Evolutionary conservation across 257 asterid species (phyloP), one percentile per base, ranked within the genome.

Genomic region (Osmanthus fragrans): DNA sequence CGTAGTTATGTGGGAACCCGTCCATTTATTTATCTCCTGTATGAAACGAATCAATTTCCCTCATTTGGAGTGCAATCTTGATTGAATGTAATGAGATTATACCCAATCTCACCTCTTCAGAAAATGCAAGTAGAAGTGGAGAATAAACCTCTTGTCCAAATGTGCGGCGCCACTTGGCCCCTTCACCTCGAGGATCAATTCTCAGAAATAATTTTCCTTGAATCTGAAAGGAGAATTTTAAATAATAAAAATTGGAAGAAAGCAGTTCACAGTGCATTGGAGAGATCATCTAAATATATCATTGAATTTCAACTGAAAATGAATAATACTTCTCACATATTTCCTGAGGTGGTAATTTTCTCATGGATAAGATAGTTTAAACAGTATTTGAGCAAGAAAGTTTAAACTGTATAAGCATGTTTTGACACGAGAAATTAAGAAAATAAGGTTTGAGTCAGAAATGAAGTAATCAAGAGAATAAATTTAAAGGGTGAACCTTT

Each of bases 151-250:
- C 95, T 81, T 92, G 97, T 32, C 97, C 97, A 81, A 83, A 87
- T 64, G 90, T 82, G 63, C 97, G 95, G 40, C 97, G 92, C 97
- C 97, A 92, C 80, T 86, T 92, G 21, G 97, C 96, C 70, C 97
- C 97, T 83, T 86, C 92, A 70, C 97, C 92, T 25, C 73, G 94
- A 49, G 91, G 89, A 80, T 92, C 96, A 77, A 92, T 85, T 81
- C 97, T 85, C 73, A 90, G 30, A 72, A 84, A 90, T 78, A 76
- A 88, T 80, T 90, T 92, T 73, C 97, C 97, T 85, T 79, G 91
- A 82, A 90, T 85, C 97, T 90, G 85, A 74, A 76, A 70, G 9
- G n/a, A 70, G 8, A 67, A 39, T 3, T 56, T 12, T 64, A 19
- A 51, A 23, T 47, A 74, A 74, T 71, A 77, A 75, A 7, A 40